phyloP scores from a whole-genome alignment of 1,284 basidiomycete species.

The Golubevia sp. region DNA sequence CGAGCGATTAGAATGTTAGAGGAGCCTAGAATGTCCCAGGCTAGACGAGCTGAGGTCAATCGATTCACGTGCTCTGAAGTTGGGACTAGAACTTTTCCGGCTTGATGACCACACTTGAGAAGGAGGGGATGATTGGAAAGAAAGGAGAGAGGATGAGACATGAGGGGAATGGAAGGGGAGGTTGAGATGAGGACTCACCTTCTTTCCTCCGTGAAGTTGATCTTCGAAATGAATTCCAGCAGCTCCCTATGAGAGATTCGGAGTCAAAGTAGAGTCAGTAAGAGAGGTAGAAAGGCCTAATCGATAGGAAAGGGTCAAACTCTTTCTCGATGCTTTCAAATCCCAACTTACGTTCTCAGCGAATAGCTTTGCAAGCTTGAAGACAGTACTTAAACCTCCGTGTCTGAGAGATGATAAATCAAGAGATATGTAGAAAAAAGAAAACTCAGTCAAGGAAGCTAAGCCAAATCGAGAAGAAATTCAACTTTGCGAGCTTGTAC shows the following conservation, averaged over 20 bases:
- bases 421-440: background rate
- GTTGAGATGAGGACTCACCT: conserved; percentile 12
- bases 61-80: conserved; percentile 83
- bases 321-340: background rate
- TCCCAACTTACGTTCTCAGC: conserved; percentile 39
- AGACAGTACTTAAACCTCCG: conserved; percentile 56
- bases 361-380: conserved; percentile 60
- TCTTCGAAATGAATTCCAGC: conserved; percentile 58
- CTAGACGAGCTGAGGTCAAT: conserved; percentile 80
- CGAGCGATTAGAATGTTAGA: conserved; percentile 87
- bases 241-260: no score
- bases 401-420: conserved; percentile 22
- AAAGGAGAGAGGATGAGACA: background rate
- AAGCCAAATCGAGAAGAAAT: conserved; percentile 5
- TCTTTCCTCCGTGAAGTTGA: conserved; percentile 60
- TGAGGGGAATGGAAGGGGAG: background rate
- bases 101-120: conserved; percentile 85
- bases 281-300: background rate
- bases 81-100: conserved; percentile 90
- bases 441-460: background rate
- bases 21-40: conserved; percentile 82
- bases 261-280: background rate
- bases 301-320: background rate
- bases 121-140: background rate
- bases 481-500: background rate